Conservation (phyloP, 1,284 basidiomycete species). For the Ustilago curta region DNA sequence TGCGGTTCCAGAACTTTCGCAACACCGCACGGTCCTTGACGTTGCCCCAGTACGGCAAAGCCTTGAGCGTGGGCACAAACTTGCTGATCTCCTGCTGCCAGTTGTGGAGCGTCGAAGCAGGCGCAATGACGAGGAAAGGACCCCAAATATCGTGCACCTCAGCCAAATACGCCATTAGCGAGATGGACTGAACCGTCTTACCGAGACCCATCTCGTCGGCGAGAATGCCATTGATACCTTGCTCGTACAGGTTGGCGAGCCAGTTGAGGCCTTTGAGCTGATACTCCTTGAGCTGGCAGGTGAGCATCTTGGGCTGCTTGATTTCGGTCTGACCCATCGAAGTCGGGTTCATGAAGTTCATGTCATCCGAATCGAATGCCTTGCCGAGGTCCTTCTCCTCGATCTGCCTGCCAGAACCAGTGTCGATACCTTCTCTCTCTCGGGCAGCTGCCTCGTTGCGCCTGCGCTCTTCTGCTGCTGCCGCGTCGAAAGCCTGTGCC, state of each 20-base stretch:
- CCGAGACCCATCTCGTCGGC: constrained; percentile 84
- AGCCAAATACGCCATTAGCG: constrained; percentile 93
- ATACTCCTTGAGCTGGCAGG: constrained; percentile 97
- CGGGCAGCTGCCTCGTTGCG: constrained; percentile 75
- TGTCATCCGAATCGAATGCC: constrained; percentile 78
- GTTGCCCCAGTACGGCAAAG: constrained; percentile 97
- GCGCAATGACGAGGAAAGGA: constrained; percentile 98
- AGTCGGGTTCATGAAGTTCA: constrained; percentile 99
- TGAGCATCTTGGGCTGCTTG: constrained; percentile 94
- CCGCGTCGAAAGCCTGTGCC: constrained; percentile 86
- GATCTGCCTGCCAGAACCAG: constrained; percentile 39
- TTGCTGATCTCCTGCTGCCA: constrained; percentile 99
- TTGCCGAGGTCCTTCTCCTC: constrained; percentile 63
- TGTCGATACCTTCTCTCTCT: constrained; percentile 38
- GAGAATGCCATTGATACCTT: constrained; percentile 79
- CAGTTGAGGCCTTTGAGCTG: constrained; percentile 98
- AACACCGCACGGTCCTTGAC: constrained; percentile 94
- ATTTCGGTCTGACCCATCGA: constrained; percentile 84
- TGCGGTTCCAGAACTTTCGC: constrained; percentile 98
- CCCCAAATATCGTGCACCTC: constrained; percentile 99
- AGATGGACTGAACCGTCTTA: constrained; percentile 98
- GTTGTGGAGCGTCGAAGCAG: constrained; percentile 96
- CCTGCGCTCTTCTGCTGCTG: constrained; percentile 79
- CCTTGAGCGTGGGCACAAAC: constrained; percentile 93
- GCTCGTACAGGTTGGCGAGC: constrained; percentile 97